Evolutionary conservation across 2,329 filamentous ascomycete species (phyloP), one percentile per base, ranked within the genome.

Genomic region (Epichloe festucae): DNA sequence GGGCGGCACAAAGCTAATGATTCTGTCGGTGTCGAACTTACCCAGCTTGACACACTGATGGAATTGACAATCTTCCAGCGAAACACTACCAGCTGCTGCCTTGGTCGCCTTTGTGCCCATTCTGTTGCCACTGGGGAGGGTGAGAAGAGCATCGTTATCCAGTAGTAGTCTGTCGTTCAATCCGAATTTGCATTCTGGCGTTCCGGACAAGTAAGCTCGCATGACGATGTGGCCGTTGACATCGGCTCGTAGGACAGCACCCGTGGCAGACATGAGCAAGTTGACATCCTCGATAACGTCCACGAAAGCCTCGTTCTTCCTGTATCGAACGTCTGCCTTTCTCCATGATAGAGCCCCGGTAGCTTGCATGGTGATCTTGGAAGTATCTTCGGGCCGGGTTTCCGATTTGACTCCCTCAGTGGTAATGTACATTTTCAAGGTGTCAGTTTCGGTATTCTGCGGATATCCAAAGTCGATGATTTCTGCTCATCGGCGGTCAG

Each of bases 261-360:
- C 93, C 0, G 89, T 93, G 5, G 93, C 93, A n/a, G 91, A 97
- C 87, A 98, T 96, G 63, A 98, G 84, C 53, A 98, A 79, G 69
- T 98, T 98, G 62, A 98, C 91, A 64, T 98, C 93, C 70, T 98
- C 93, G 63, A 98, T 98, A 17, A 98, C 93, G 69, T 98, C 93
- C 59, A 98, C 93, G 64, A 98, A 98, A 35, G 93, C 93, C 70
- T 98, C 93, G 72, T 98, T 98, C 73, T 98, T 98, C 68, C 93
- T 87, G 73, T 98, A 98, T 66, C 95, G 95, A 70, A 98, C 93
- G 68, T 97, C 91, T 54, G 91, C 87, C 64, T 95, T 87, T 60
- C 94, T 82, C 93, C 94, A 98, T 46, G 93, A 97, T 42, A 96
- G 78, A 5, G 93, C 93, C 41, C 94, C 93, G 0, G 93, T 98